Evolutionary conservation across 768 basidiomycete genomes (phyloP).

Genomic region (Hericium erinaceus): DNA sequence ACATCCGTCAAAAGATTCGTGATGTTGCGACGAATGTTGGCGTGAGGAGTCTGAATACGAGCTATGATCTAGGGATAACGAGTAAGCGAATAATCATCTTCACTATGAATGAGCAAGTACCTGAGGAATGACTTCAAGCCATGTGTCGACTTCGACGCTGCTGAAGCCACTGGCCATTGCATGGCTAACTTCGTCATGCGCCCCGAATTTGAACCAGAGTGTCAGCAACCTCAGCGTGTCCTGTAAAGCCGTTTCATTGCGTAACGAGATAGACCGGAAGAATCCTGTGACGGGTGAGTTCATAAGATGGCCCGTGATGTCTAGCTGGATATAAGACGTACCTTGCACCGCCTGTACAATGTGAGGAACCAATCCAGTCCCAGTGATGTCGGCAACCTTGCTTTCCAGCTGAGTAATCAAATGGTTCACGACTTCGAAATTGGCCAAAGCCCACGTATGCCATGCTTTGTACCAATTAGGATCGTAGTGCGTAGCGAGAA

Average conservation of each 20-base stretch:
- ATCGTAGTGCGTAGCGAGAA: conserved; percentile 84
- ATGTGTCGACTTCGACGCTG: conserved; percentile 90
- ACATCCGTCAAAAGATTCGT: conserved; percentile 83
- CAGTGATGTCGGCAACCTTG: conserved; percentile 47
- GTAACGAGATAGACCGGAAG: conserved; percentile 88
- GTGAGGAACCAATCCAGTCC: conserved; percentile 62
- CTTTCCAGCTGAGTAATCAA: conserved; percentile 60
- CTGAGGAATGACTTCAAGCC: conserved; percentile 98
- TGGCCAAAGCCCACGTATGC: conserved; percentile 97
- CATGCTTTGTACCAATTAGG: conserved; percentile 98
- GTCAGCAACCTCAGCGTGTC: conserved; percentile 90
- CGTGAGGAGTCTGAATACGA: conserved; percentile 89
- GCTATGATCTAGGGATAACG: conserved; percentile 73
- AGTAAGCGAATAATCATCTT: background rate
- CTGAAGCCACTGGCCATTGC: conserved; percentile 84
- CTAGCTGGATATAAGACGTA: conserved; percentile 17
- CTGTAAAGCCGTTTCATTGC: conserved; percentile 85
- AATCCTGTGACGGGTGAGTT: conserved; percentile 47
- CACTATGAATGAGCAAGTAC: conserved; percentile 28
- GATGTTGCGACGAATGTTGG: conserved; percentile 82
- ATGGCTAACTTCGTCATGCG: conserved; percentile 79
- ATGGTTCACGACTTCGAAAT: conserved; percentile 85
- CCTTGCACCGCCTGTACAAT: conserved; percentile 92
- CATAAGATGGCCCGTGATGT: background rate
- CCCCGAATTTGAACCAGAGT: conserved; percentile 96